Conservation (phyloP, 352 stramenopile genomes). For the Phytopythium ostracodes region DNA sequence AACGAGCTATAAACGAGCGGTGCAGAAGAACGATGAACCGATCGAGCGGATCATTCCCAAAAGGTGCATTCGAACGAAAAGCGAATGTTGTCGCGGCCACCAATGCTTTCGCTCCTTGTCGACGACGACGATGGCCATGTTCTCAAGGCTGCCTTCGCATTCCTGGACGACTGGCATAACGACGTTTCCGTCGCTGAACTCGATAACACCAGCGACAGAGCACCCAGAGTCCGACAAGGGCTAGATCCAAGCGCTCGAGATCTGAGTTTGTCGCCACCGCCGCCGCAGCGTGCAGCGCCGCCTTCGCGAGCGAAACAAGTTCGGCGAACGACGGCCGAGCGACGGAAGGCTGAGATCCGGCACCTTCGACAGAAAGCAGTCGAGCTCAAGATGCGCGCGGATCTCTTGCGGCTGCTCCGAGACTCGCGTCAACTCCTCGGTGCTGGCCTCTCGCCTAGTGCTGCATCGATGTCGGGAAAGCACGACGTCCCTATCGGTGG, state of each 20-base stretch:
- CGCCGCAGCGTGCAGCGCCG: neutral
- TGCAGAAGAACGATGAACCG: too few relatives aligned
- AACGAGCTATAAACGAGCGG: too few relatives aligned
- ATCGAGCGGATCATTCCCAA: too few relatives aligned
- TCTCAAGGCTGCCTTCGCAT: neutral
- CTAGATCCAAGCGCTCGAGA: neutral
- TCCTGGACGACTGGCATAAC: neutral
- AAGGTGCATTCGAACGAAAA: too few relatives aligned
- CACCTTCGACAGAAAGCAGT: neutral
- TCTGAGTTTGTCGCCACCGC: neutral
- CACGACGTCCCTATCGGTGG: neutral
- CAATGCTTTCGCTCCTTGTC: neutral
- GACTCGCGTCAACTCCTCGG: neutral
- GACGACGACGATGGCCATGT: neutral
- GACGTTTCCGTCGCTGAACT: neutral
- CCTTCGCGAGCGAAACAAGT: neutral
- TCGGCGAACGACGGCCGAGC: neutral
- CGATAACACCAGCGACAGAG: neutral
- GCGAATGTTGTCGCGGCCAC: too few relatives aligned
- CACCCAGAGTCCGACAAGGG: neutral
- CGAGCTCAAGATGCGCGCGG: neutral
- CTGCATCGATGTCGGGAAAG: neutral
- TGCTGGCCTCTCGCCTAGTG: neutral
- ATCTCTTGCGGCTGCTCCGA: neutral
- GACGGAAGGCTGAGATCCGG: neutral